Base-by-base conservation (phyloP, 805 yeast genomes). In the Wickerhamomyces strasburgensis region DNA sequence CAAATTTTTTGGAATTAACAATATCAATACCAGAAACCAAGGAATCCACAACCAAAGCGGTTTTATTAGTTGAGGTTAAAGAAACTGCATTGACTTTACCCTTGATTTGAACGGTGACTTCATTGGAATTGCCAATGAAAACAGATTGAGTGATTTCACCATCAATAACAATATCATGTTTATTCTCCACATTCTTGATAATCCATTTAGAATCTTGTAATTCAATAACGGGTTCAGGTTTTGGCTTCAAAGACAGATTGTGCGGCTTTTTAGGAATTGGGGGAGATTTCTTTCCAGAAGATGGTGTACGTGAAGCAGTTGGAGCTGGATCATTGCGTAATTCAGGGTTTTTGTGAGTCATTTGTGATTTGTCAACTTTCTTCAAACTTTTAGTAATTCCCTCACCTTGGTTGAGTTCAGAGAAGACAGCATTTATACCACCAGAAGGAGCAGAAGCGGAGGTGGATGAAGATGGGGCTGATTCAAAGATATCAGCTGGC, bases 81-180 rank as follows among this genome's bases (percentile, higher is more conserved):
- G 96, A 75, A 38, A 93, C 75, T 1, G 96, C 93, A 52, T 87
- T 89, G 34, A 86, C 89, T 59, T 93, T 93, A 41, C 98, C 98
- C 59, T 78, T 80, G 54, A 93, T 68, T 58, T 85, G 93, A 42
- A 93, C 63, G 10, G 95, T 80, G 31, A 76, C 68, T 40, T 80
- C 80, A 29, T 57, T 57, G 65, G 96, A 85, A 53, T 82, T 80
- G 36, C 94, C 94, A 50, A 93, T 83, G 58, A 85, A 88, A 13
- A 93, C 80, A 26, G 95, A 84, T 59, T 93, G 98, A 46, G 82
- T 80, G 74, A 80, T 80, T 48, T 80, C 84, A 23, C 83, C 94
- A 17, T 86, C 88, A 39, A 93, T 68, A 16, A 68, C 67, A 49
- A 84, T 75, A 39, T 79, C 83, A 33, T 73, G 73, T 34, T 64